Evolutionary conservation across 2,329 filamentous ascomycete species (phyloP), one percentile per base, ranked within the genome.

Genomic region (Sporothrix pallida): DNA sequence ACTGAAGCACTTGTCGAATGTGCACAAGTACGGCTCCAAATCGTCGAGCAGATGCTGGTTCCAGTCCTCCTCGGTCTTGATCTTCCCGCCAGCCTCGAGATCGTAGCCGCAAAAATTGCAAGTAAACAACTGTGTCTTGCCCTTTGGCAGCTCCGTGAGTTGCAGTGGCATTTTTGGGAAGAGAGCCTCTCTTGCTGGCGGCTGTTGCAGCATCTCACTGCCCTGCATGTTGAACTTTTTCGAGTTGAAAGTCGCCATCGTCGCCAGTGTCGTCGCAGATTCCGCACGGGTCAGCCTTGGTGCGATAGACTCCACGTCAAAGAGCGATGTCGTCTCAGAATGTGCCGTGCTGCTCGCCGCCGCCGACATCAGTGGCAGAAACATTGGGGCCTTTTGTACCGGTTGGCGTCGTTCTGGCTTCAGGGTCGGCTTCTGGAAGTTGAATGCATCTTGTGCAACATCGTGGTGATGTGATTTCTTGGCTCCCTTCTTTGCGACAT

Each of bases 11-110:
- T 73, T 72, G 56, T 76, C 75, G 42, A 75, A 75, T 0, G 75
- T 76, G 70, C 75, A 76, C 12, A 76, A 23, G 12, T 76, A 75
- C 1, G 75, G 75, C 62, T 75, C 75, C 60, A 76, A 13, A n/a
- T 75, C 75, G 37, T 73, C 62, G 9, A 76, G 63, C 8, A 75
- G 20, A 42, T 76, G 75, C 26, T 71, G 70, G 26, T 73, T 56
- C 75, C 75, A 75, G 50, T 75, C 75, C 20, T 74, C 71, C 10
- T 75, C 72, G 1, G 73, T 74, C 50, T 46, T 23, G 15, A 75
- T 75, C 13, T 70, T 73, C 8, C 73, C 71, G 4, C 73, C 74
- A 2, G 70, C 73, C 20, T 76, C 75, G 8, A 76, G 62, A 31
- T 74, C 73, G 13, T 75, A 75, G 31, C 75, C 75, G 13, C 74